Conservation (phyloP, 2,329 filamentous ascomycete species). For the Zasmidium citrigriseum region DNA sequence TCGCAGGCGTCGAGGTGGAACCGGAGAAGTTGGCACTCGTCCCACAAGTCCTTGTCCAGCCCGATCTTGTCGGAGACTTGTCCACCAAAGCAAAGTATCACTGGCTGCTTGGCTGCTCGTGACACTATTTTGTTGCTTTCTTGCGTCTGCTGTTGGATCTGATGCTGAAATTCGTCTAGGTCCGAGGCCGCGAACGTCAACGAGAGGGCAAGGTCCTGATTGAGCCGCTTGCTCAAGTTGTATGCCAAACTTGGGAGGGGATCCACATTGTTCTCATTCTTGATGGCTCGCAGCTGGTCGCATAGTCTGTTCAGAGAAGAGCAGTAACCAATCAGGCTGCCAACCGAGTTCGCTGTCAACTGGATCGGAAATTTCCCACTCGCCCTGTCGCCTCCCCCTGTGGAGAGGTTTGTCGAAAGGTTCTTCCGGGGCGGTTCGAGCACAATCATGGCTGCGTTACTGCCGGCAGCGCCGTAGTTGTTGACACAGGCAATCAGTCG, state of each 20-base stretch:
- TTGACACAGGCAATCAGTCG: conserved; percentile 26
- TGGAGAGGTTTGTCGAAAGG: too few relatives aligned
- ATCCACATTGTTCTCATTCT: too few relatives aligned
- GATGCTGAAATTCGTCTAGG: neutral
- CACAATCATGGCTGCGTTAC: conserved; percentile 27
- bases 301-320: too few relatives aligned
- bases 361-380: neutral
- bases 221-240: neutral
- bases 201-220: neutral
- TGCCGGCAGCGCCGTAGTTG: conserved; percentile 41
- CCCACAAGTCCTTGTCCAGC: conserved; percentile 8
- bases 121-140: neutral
- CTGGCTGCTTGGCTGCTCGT: conserved; percentile 47
- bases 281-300: too few relatives aligned
- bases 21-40: conserved; percentile 3
- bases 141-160: neutral
- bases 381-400: neutral
- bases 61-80: conserved; percentile 9
- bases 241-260: neutral
- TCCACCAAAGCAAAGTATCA: conserved; percentile 18
- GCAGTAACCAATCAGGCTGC: too few relatives aligned
- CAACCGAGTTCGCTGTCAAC: neutral
- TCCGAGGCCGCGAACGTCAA: neutral
- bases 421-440: neutral
- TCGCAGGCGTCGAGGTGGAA: conserved; percentile 16